Conservation (phyloP, 1,284 basidiomycete species). For the Gymnopus androsaceus region DNA sequence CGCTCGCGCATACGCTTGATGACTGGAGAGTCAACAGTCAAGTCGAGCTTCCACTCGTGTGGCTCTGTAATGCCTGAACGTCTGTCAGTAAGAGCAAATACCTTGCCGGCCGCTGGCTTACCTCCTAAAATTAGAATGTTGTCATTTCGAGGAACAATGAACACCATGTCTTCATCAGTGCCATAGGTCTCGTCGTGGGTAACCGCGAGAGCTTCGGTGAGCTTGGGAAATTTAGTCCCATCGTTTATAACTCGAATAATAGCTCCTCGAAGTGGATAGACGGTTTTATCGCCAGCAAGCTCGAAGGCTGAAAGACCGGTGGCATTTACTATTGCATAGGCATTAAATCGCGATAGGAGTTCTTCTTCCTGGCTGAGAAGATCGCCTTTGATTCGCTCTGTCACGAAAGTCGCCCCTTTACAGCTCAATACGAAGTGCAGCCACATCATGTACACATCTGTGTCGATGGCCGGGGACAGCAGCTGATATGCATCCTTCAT, state of each 20-base stretch:
- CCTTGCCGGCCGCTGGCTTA: slow-evolving; percentile 2
- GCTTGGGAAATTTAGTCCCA: slow-evolving; percentile 35
- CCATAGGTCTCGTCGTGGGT: slow-evolving; percentile 24
- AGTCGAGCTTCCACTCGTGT: slow-evolving; percentile 30
- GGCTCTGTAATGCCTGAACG: slow-evolving; percentile 29
- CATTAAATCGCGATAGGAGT: slow-evolving; percentile 31
- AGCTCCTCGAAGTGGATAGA: slow-evolving; percentile 40
- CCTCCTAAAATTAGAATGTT: slow-evolving; percentile 34
- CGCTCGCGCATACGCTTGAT: slow-evolving; percentile 36
- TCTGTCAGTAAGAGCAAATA: neutral
- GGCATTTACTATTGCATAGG: slow-evolving; percentile 36
- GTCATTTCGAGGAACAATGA: slow-evolving; percentile 38
- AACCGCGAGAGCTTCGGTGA: slow-evolving; percentile 33
- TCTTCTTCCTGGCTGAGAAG: slow-evolving; percentile 30
- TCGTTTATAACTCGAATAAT: slow-evolving; percentile 41
- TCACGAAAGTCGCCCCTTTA: slow-evolving; percentile 34
- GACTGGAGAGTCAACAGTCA: slow-evolving; percentile 34
- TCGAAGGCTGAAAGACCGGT: slow-evolving; percentile 35
- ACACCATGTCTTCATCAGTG: slow-evolving; percentile 33
- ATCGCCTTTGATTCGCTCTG: slow-evolving; percentile 29
- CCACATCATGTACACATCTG: slow-evolving; percentile 38
- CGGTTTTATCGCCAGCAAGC: slow-evolving; percentile 33
- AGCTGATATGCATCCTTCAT: slow-evolving; percentile 38
- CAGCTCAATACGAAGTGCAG: slow-evolving; percentile 28
- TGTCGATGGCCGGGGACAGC: slow-evolving; percentile 37